Evolutionary conservation across 495 filamentous ascomycete genomes (phyloP).

Genomic region (Articulospora tetracladia): DNA sequence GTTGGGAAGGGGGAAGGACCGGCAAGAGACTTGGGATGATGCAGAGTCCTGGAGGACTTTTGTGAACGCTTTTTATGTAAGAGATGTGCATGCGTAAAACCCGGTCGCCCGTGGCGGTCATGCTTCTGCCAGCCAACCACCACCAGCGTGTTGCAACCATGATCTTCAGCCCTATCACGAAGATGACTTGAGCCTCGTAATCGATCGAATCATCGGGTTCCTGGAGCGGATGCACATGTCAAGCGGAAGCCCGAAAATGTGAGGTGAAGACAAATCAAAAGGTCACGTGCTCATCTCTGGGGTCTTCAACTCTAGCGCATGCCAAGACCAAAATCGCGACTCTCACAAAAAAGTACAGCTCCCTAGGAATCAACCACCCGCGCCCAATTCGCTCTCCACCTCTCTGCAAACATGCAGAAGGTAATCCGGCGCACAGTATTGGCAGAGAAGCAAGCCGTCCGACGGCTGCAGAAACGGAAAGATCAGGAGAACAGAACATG

Average conservation of each 20-base stretch:
- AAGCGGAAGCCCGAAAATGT: too few relatives aligned
- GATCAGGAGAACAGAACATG: conserved; percentile 25
- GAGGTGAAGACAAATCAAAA: not conserved
- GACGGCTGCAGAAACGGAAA: conserved; percentile 37
- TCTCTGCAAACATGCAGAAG: conserved; percentile 62
- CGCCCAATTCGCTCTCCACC: not conserved
- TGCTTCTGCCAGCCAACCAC: not conserved
- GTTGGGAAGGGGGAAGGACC: not conserved
- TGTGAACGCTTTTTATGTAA: not conserved
- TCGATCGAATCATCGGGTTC: too few relatives aligned
- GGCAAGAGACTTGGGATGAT: not conserved
- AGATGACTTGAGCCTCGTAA: too few relatives aligned
- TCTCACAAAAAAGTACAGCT: conserved; percentile 17
- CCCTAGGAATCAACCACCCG: not conserved
- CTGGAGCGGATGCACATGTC: too few relatives aligned
- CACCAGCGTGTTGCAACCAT: not conserved
- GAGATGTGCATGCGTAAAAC: not conserved
- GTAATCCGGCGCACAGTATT: conserved; percentile 63
- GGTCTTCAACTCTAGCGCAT: not conserved
- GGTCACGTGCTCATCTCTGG: conserved; percentile 5
- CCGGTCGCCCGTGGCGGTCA: too few relatives aligned
- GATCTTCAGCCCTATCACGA: too few relatives aligned
- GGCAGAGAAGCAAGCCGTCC: conserved; percentile 59
- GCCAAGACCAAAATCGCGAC: conserved; percentile 8
- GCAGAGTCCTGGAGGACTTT: conserved; percentile 21